phyloP scores from a whole-genome alignment of 257 asterid genomes.

The Solanum tarijense region DNA sequence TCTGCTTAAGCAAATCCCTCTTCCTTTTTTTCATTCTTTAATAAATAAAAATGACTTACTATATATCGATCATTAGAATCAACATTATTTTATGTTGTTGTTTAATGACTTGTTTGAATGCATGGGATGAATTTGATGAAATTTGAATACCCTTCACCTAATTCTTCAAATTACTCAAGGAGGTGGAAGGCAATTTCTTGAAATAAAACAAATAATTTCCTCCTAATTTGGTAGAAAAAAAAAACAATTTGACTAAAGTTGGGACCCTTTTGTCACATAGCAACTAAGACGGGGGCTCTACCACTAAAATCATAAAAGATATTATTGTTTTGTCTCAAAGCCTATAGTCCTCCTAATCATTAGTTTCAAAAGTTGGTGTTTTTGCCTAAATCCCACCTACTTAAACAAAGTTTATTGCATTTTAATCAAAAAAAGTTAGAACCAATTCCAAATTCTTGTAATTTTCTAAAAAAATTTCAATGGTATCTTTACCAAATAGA shows the following conservation, averaged over 20 bases:
- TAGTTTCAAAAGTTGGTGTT: not conserved
- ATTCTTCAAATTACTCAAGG: not conserved
- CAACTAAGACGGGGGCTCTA: constrained; percentile 13
- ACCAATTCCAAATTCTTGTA: not conserved
- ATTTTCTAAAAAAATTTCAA: not conserved
- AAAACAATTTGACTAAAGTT: constrained; percentile 4
- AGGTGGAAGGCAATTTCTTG: not conserved
- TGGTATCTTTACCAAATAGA: constrained; percentile 7
- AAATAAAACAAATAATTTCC: not conserved
- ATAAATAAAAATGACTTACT: not conserved
- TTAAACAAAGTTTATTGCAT: not conserved
- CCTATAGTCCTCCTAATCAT: not conserved
- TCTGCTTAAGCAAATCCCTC: not conserved
- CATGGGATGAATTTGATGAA: not conserved
- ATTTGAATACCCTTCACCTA: not conserved
- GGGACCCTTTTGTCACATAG: constrained; percentile 7
- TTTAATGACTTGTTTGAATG: not conserved
- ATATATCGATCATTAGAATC: not conserved
- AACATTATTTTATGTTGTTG: not conserved
- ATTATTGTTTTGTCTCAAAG: not conserved
- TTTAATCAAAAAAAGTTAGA: not conserved
- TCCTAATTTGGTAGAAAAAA: constrained; percentile 23
- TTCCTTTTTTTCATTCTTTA: not conserved
- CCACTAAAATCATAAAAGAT: constrained; percentile 8
- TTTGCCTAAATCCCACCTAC: not conserved